Evolutionary conservation across 352 stramenopile genomes (phyloP).

Genomic region (Saprolegnia parasitica): DNA sequence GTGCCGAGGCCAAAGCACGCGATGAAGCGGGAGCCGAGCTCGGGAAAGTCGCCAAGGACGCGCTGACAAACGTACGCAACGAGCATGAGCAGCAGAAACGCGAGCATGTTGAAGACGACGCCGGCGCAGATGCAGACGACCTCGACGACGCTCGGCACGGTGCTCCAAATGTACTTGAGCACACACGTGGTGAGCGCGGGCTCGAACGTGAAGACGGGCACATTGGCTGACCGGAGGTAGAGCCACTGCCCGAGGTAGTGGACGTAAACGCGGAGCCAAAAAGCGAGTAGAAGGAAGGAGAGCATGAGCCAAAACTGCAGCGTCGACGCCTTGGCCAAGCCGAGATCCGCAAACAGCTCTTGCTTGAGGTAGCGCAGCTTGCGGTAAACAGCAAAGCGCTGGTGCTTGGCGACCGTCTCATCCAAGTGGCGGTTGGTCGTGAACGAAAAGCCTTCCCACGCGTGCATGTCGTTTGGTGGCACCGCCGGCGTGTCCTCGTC

Average conservation of each 20-base stretch:
- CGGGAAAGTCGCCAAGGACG: conserved; percentile 59
- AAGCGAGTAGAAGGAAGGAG: conserved; percentile 51
- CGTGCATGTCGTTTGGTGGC: conserved; percentile 3
- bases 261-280: conserved; percentile 85
- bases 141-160: conserved; percentile 55
- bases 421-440: conserved; percentile 20
- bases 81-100: conserved; percentile 49
- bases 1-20: conserved; percentile 67
- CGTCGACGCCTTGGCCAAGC: conserved; percentile 42
- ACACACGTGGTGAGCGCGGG: conserved; percentile 57
- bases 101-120: conserved; percentile 46
- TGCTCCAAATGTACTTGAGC: conserved; percentile 81
- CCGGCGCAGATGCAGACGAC: conserved; percentile 63
- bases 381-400: conserved; percentile 51
- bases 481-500: background rate
- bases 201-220: conserved; percentile 79
- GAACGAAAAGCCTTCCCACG: conserved; percentile 28
- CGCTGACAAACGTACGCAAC: conserved; percentile 40
- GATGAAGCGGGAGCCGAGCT: conserved; percentile 71
- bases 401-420: conserved; percentile 34
- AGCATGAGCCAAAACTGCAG: conserved; percentile 79
- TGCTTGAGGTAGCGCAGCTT: conserved; percentile 79
- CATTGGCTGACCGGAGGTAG: conserved; percentile 53
- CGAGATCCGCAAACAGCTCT: conserved; percentile 66
- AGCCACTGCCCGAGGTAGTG: conserved; percentile 87